Evolutionary conservation across 2,329 filamentous ascomycete species (phyloP), one percentile per base, ranked within the genome.

Genomic region (Pseudopyrenochaeta lycopersici): DNA sequence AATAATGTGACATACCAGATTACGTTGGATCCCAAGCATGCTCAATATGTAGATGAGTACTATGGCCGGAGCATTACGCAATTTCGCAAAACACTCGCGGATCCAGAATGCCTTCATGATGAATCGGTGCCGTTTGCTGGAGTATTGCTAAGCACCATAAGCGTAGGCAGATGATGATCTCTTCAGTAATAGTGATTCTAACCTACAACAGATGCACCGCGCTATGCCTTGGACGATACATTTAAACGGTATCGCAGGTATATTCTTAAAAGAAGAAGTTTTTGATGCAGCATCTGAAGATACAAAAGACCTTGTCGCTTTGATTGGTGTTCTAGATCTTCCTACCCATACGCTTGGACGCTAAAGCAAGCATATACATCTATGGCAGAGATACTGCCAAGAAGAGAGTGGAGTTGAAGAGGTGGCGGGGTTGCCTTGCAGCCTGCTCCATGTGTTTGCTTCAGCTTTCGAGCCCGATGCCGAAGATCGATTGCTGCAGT

Each of bases 1-100:
- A 52, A 56, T n/a, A 52, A 44, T n/a, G 18, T 56, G 23, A 52
- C 53, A 5, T 52, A 46, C 9, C 53, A 52, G 23, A 52, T 56
- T 14, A 52, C 49, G 1, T 40, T 45, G 20, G 41, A 56, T 21
- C 49, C 45, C 2, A 49, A 52, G 31, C 45, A 52, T 49, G 40
- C 41, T 7, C 18, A 15, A 15, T 38, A 46, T 14, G 53, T 36
- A 10, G 36, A 46, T 23, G 44, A 52, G 31, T 56, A 49, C 31
- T 52, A 56, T 33, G 48, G 53, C 15, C 45, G 49, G 9, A 56
- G 49, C 39, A 49, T 56, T 15, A 49, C 20, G 7, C 48, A 15
- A 4, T 56, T 49, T 7, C 53, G 48, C 6, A 30, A 49, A 15
- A 41, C 40, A n/a, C 42, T 52, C 7, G 48, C 49, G 7, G 49